Evolutionary conservation across 352 stramenopile species (phyloP), one percentile per base, ranked within the genome.

Genomic region (Thalassiosira livingstoniorum): DNA sequence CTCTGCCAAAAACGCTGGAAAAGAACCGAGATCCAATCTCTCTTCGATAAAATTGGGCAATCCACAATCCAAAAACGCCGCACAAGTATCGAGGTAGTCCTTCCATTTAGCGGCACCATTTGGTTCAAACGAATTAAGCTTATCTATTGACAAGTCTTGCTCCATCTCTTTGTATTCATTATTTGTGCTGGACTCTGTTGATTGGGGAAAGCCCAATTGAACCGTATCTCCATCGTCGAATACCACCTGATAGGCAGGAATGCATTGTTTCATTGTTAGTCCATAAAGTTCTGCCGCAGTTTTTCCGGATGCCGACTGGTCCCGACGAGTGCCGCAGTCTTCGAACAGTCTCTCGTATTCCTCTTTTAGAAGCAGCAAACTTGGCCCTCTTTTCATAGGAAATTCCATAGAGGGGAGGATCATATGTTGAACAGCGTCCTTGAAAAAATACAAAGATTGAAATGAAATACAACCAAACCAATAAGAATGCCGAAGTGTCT

Each of bases 41-140:
- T 92, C 79, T 80, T 94, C 87, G 63, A 94, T 94, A 68, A 94
- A 94, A 65, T 94, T 94, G 0, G 89, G 84, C 42, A 94, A 68
- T 18, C 89, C 89, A 71, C 80, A 90, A 81, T 94, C 82, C 25
- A 94, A 63, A 60, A 87, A 94, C 3, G 89, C 87, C 18, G 75
- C 45, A n/a, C 79, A 91, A 18, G 79, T 83, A 25, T 83, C 51
- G 58, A 94, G 79, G 57, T 94, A 94, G 4, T 83, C 74, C 57
- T 86, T 67, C 89, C 89, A 94, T 65, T 92, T 92, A 35, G 42
- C 23, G 31, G 74, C 57, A 1, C 87, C 90, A 80, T 91, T 68
- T 0, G 13, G 0, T 87, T 94, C 90, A 34, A 87, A 85, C 10
- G 39, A 32, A 67, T 94, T 80, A 63, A 94, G 84, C 51, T 86